Percentiles rank a stretch among this genome's conserved stretches.
These are phyloP conservation scores for Fraxinus anomala DNA, from an alignment of 257 asterid species.

Conservation along the genomic window DNA sequence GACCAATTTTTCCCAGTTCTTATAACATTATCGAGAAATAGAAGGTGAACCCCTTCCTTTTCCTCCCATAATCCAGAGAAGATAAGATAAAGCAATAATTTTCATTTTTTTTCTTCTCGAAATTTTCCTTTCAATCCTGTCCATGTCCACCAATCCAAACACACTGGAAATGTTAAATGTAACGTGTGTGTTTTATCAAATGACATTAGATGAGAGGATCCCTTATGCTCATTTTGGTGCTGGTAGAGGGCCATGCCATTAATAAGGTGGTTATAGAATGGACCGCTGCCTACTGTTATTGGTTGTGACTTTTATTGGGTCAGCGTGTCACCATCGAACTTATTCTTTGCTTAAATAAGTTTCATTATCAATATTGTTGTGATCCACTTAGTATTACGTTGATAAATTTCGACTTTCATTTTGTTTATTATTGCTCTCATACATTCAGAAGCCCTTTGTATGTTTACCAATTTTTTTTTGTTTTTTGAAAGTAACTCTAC, in stretches of 20 bases:
- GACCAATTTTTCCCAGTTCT: too few relatives aligned
- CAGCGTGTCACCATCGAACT: slow-evolving; percentile 4
- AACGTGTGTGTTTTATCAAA: background rate
- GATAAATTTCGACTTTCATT: background rate
- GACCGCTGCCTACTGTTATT: slow-evolving; percentile 18
- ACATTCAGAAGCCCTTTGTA: too few relatives aligned
- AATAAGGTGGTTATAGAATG: slow-evolving; percentile 27
- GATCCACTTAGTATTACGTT: background rate
- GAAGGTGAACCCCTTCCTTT: background rate
- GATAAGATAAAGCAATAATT: background rate
- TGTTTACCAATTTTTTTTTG: too few relatives aligned
- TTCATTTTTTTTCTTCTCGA: background rate
- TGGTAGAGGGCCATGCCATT: slow-evolving; percentile 36
- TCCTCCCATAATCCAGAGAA: background rate
- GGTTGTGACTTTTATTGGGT: slow-evolving; percentile 21
- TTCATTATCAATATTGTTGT: slow-evolving; percentile 1
- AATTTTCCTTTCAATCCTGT: background rate
- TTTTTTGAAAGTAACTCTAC: too few relatives aligned
- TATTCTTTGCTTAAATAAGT: slow-evolving; percentile 14
- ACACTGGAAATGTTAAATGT: background rate
- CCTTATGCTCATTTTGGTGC: slow-evolving; percentile 14
- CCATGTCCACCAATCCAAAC: background rate
- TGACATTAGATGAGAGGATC: slow-evolving; percentile 25
- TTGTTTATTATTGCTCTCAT: background rate
- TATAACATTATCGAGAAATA: too few relatives aligned